phyloP scores from a whole-genome alignment of 805 yeast species.

The Candida nanaspora region DNA sequence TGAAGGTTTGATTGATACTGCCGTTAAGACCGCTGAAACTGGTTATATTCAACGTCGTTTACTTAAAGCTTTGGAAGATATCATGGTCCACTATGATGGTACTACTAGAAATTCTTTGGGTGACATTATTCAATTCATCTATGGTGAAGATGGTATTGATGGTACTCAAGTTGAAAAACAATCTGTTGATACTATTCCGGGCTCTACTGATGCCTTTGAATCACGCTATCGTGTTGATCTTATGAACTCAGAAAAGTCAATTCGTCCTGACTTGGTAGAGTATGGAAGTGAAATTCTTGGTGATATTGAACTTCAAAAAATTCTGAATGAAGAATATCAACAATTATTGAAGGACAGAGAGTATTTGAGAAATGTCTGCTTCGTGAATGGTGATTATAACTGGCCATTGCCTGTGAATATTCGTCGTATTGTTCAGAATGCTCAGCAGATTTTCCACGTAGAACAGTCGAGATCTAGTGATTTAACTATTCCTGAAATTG shows the following conservation, averaged over 20 bases:
- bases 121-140: constrained; percentile 89
- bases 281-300: constrained; percentile 89
- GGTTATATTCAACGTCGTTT: constrained; percentile 98
- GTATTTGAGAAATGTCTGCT: constrained; percentile 71
- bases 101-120: constrained; percentile 97
- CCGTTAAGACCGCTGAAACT: constrained; percentile 98
- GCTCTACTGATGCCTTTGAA: constrained; percentile 79
- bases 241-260: constrained; percentile 57
- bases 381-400: constrained; percentile 87
- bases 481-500: constrained; percentile 75
- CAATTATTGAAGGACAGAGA: constrained; percentile 74
- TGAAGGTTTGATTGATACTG: constrained; percentile 99
- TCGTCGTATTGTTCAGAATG: constrained; percentile 93
- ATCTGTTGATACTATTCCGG: constrained; percentile 91
- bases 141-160: constrained; percentile 99
- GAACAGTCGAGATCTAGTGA: constrained; percentile 90
- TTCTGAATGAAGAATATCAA: constrained; percentile 76
- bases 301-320: constrained; percentile 72
- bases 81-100: constrained; percentile 97
- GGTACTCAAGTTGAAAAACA: constrained; percentile 98
- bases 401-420: constrained; percentile 98
- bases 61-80: constrained; percentile 93
- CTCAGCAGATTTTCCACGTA: constrained; percentile 93
- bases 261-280: constrained; percentile 72
- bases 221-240: constrained; percentile 81